Percentiles rank a stretch among this genome's conserved stretches.
phyloP scores from a whole-genome alignment of 2,329 filamentous ascomycete genomes.

The Tympanopsis confertula region DNA sequence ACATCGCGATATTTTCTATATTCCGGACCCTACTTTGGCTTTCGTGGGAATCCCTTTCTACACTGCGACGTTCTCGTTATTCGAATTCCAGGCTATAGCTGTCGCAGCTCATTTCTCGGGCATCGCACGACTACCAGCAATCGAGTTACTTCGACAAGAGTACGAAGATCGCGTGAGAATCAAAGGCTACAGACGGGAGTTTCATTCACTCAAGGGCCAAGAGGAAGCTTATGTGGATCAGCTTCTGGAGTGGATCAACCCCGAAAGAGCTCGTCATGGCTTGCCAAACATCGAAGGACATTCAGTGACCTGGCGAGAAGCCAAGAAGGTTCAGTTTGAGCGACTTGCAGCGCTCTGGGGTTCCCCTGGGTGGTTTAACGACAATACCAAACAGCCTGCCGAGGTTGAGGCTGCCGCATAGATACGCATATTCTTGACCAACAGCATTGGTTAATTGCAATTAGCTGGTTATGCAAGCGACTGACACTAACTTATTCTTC shows the following conservation, averaged over 20 bases:
- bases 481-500: no score
- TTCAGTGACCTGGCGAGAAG: neutral
- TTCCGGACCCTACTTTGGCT: conserved; percentile 29
- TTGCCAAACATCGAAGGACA: neutral
- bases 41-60: conserved; percentile 34
- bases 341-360: no score
- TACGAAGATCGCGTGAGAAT: conserved; percentile 18
- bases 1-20: conserved; percentile 39
- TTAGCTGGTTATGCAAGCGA: no score
- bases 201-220: conserved; percentile 25
- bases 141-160: conserved; percentile 23
- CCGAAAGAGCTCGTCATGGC: neutral
- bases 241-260: neutral
- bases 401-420: no score
- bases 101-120: conserved; percentile 28
- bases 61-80: conserved; percentile 33
- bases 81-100: conserved; percentile 35
- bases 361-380: no score
- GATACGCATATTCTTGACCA: no score
- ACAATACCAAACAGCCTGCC: no score
- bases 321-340: neutral
- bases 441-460: no score
- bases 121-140: conserved; percentile 19
- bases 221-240: conserved; percentile 9
- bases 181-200: conserved; percentile 26